Conservation (phyloP, 345 rosid species). For the Passiflora organensis region DNA sequence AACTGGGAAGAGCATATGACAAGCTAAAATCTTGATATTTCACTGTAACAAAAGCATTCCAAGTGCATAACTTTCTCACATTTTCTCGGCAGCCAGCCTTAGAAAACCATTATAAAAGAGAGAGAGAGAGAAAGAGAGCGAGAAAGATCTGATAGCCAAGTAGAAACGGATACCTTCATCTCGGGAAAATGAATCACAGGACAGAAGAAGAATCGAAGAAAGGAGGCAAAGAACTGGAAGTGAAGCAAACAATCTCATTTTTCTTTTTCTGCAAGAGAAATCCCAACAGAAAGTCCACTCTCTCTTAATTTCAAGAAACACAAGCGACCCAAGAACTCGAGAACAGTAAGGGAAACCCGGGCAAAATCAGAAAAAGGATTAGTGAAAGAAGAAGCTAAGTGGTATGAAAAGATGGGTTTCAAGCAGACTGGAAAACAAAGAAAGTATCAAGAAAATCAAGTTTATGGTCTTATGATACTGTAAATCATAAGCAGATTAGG, state of each 20-base stretch:
- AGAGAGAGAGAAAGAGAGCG: slow-evolving; percentile 14
- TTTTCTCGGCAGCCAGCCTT: slow-evolving; percentile 24
- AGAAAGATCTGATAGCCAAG: slow-evolving; percentile 49
- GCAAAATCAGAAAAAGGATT: too few relatives aligned
- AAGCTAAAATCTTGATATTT: not conserved
- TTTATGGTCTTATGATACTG: slow-evolving; percentile 5
- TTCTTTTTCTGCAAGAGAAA: slow-evolving; percentile 23
- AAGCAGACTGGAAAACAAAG: too few relatives aligned
- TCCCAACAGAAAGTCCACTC: slow-evolving; percentile 8
- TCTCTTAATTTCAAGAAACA: slow-evolving; percentile 12
- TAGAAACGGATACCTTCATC: slow-evolving; percentile 58
- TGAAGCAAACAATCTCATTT: slow-evolving; percentile 37
- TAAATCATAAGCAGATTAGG: slow-evolving; percentile 10
- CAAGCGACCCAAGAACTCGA: slow-evolving; percentile 15
- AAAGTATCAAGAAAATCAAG: slow-evolving; percentile 14
- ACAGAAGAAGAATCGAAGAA: slow-evolving; percentile 37
- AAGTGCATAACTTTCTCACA: slow-evolving; percentile 3
- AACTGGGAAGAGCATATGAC: too few relatives aligned
- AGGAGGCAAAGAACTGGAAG: slow-evolving; percentile 37
- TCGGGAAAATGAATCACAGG: slow-evolving; percentile 43
- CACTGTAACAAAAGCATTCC: slow-evolving; percentile 2
- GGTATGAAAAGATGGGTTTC: slow-evolving; percentile 14
- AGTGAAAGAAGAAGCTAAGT: slow-evolving; percentile 16
- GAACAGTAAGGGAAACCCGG: slow-evolving; percentile 2
- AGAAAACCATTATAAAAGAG: too few relatives aligned